Conservation (phyloP, 1,284 basidiomycete species). For the Cutaneotrichosporon dermatis region DNA sequence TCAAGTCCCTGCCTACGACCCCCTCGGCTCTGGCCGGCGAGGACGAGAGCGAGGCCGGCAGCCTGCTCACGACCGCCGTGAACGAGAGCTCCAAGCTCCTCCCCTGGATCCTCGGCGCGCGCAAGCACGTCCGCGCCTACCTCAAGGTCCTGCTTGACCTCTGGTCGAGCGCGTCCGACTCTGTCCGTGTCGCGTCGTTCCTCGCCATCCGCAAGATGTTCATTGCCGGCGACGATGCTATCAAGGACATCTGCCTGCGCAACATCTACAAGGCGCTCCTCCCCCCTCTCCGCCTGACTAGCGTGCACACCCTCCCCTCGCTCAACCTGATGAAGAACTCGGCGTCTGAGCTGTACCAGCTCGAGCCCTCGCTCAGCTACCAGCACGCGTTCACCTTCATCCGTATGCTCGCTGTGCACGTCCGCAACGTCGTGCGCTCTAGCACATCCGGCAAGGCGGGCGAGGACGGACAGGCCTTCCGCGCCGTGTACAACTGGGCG, state of each 20-base stretch:
- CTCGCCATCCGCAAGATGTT: slow-evolving; percentile 79
- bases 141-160: slow-evolving; percentile 77
- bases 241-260: slow-evolving; percentile 82
- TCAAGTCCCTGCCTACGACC: slow-evolving; percentile 65
- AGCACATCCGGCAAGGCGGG: slow-evolving; percentile 31
- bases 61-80: slow-evolving; percentile 64
- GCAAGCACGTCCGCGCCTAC: slow-evolving; percentile 77
- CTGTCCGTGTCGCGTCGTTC: slow-evolving; percentile 80
- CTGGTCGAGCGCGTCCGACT: slow-evolving; percentile 79
- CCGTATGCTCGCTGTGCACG: slow-evolving; percentile 87
- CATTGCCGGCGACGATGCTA: slow-evolving; percentile 70
- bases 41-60: slow-evolving; percentile 41
- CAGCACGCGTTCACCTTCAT: slow-evolving; percentile 97
- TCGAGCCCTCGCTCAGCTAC: slow-evolving; percentile 61
- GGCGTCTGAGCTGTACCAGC: slow-evolving; percentile 82
- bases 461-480: slow-evolving; percentile 69
- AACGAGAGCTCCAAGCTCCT: slow-evolving; percentile 78
- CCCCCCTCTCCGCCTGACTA: slow-evolving; percentile 70
- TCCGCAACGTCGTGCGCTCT: slow-evolving; percentile 59
- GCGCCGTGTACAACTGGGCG: slow-evolving; percentile 97
- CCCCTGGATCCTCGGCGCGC: slow-evolving; percentile 75
- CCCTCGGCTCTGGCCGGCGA: slow-evolving; percentile 41
- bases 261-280: slow-evolving; percentile 70
- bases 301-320: slow-evolving; percentile 79
- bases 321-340: slow-evolving; percentile 99